These are phyloP conservation scores for Clonostachys rosea DNA, from an alignment of 2,329 filamentous ascomycete genomes.

Conservation along the genomic window DNA sequence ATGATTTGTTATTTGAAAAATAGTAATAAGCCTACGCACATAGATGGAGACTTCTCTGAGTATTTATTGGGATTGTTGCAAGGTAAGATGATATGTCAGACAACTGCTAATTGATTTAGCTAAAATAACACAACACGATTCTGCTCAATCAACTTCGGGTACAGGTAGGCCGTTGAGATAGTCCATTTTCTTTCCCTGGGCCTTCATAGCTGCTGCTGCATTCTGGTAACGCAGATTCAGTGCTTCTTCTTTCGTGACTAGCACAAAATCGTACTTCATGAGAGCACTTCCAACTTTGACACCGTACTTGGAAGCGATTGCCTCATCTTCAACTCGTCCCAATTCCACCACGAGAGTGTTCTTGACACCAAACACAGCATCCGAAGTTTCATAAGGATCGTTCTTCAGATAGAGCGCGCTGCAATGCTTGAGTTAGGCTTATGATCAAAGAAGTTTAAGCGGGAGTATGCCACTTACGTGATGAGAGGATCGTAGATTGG, in stretches of 20 bases:
- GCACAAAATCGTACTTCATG: slow-evolving; percentile 71
- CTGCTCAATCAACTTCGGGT: no score
- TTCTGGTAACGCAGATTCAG: neutral
- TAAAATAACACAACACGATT: no score
- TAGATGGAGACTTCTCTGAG: no score
- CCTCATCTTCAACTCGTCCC: slow-evolving; percentile 40
- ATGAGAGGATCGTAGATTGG: slow-evolving; percentile 73
- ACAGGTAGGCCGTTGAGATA: no score
- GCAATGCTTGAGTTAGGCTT: neutral
- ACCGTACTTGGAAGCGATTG: slow-evolving; percentile 53
- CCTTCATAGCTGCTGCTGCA: neutral
- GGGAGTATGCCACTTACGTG: slow-evolving; percentile 48
- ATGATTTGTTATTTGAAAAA: no score
- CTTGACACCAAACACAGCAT: slow-evolving; percentile 86
- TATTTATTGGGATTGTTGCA: no score
- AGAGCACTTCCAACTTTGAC: slow-evolving; percentile 60
- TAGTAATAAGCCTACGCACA: no score
- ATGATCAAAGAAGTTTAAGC: no score
- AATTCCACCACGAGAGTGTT: slow-evolving; percentile 68
- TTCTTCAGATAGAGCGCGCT: slow-evolving; percentile 74
- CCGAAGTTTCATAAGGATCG: slow-evolving; percentile 77
- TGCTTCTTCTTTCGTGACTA: slow-evolving; percentile 41
- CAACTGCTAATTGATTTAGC: no score
- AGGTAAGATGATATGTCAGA: no score
- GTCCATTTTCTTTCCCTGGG: no score